Conservation (phyloP, 805 yeast species). For the Ascoidea rubescens region DNA sequence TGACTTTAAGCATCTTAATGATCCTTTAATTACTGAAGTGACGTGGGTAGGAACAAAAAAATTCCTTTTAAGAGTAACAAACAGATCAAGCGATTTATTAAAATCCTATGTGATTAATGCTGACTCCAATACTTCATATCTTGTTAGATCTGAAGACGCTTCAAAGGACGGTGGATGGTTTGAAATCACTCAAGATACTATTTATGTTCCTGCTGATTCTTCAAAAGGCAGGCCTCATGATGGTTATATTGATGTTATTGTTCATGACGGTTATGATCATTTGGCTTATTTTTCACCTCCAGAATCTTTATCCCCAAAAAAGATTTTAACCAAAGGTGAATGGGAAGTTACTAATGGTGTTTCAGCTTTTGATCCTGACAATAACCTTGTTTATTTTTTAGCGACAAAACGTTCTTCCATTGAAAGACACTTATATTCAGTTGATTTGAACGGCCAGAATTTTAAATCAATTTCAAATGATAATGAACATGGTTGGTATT, state of each 20-base stretch:
- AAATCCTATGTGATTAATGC: conserved; percentile 44
- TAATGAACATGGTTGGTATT: conserved; percentile 46
- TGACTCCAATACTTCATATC: conserved; percentile 17
- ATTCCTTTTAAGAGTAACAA: conserved; percentile 42
- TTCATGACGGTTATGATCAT: conserved; percentile 52
- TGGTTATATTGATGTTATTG: conserved; percentile 75
- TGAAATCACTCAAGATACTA: conserved; percentile 56
- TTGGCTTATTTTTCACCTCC: conserved; percentile 77
- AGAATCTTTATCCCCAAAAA: conserved; percentile 31
- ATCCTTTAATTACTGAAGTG: conserved; percentile 50
- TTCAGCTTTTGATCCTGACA: conserved; percentile 40
- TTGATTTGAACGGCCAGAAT: conserved; percentile 34
- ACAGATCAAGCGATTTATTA: conserved; percentile 53
- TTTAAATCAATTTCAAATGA: conserved; percentile 33
- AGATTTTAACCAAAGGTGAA: conserved; percentile 53
- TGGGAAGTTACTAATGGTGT: conserved; percentile 88
- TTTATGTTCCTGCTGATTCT: conserved; percentile 38
- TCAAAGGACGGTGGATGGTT: conserved; percentile 53
- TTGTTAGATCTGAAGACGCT: conserved; percentile 32
- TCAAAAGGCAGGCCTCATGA: conserved; percentile 28
- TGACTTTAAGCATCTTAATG: conserved; percentile 21
- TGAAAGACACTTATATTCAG: conserved; percentile 74
- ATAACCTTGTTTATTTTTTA: conserved; percentile 39
- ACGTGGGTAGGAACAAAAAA: conserved; percentile 49
- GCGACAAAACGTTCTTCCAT: conserved; percentile 68